Evolutionary conservation across 2,329 filamentous ascomycete genomes (phyloP), one percentile per base, ranked within the genome.

Genomic region (Keithomyces neogunnii): DNA sequence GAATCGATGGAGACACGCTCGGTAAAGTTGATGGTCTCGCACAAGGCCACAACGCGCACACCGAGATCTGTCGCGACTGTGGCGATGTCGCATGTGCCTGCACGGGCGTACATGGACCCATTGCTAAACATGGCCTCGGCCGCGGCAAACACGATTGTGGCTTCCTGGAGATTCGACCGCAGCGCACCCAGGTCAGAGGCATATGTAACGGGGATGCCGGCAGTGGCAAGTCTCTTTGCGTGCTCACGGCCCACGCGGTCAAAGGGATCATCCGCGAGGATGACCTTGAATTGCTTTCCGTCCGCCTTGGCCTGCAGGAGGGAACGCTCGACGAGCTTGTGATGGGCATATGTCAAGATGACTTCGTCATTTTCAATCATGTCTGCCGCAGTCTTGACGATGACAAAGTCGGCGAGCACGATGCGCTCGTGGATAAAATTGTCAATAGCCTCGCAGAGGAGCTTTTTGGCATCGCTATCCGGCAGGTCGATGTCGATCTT

Each of bases 121-220:
- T 97, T 97, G 59, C 88, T 91, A 72, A 96, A 93, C 83, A 99
- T 93, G 39, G 89, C 88, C 65, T 96, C 91, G 4, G 91, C 90
- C 10, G 90, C 91, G 1, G 97, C 88, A 3, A 99, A 75, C 48
- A 97, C 80, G 8, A 93, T 84, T 5, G 84, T 87, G 2, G 76
- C 70, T 43, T 68, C 64, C 56, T 83, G 81, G 49, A 96, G 80
- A 44, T 86, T 84, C 58, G 88, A 83, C 48, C 83, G 82, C 51
- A 95, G 75, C 11, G 85, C 89, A 54, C 88, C 86, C 39, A 95
- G 68, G 59, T 80, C 84, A 6, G 92, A 82, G 33, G 84, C 82
- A 72, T 97, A 99, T 52, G 85, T 81, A 48, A 95, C 88, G 49
- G 82, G 78, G 52, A 96, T 75, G 2, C 88, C 90, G 2, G 80